These are phyloP conservation scores for Haplosporangium sp. DNA, from an alignment of 371 early-diverging fungal genomes.

Conservation along the genomic window DNA sequence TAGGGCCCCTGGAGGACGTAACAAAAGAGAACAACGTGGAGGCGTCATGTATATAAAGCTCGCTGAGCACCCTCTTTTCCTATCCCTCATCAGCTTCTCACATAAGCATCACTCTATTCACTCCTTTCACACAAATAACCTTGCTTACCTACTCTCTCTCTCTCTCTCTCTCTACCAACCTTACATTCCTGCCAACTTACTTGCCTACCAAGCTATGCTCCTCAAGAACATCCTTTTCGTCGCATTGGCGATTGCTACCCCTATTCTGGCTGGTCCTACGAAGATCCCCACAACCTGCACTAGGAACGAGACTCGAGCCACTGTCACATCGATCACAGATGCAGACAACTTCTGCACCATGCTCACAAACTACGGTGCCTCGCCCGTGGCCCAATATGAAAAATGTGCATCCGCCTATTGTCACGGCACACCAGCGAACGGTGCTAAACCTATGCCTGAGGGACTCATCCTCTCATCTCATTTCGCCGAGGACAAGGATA, in stretches of 20 bases:
- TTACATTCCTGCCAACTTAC: too few species aligned
- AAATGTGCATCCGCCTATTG: constrained; percentile 42
- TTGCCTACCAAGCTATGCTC: constrained; percentile 6
- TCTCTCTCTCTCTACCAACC: background rate
- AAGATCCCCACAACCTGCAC: constrained; percentile 28
- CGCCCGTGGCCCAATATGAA: constrained; percentile 34
- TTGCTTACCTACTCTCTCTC: too few species aligned
- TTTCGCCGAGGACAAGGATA: constrained; percentile 40
- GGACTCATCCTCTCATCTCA: constrained; percentile 46
- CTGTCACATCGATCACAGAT: constrained; percentile 22
- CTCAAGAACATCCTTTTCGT: constrained; percentile 17
- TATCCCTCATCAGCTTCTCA: too few species aligned
- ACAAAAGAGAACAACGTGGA: too few species aligned
- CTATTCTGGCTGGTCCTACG: constrained; percentile 17
- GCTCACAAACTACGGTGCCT: constrained; percentile 24
- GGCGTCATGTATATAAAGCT: too few species aligned
- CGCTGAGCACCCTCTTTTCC: too few species aligned
- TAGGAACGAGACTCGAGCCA: constrained; percentile 17
- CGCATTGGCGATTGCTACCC: constrained; percentile 15
- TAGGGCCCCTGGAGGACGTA: too few species aligned
- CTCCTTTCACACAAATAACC: too few species aligned
- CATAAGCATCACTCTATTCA: too few species aligned
- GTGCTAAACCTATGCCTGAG: constrained; percentile 54
- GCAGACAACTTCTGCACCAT: constrained; percentile 37
- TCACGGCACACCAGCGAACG: constrained; percentile 28